Percentiles rank a stretch among this genome's conserved stretches.
Evolutionary conservation across 345 rosid species (phyloP).

Genomic region (Clausena lansium): DNA sequence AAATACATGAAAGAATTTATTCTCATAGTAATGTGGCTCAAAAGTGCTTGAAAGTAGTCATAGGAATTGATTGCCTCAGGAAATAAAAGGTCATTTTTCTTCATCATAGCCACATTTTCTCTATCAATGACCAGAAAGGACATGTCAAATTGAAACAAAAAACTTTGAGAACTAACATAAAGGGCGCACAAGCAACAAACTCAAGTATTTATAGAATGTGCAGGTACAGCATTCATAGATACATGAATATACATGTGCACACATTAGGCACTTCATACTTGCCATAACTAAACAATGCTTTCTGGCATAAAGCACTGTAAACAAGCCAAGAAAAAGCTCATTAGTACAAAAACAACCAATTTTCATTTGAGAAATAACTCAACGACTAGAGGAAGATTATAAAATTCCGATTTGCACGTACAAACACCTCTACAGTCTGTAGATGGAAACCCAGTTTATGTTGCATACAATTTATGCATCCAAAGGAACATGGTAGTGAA

Average conservation of each 20-base stretch:
- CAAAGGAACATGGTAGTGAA: background rate
- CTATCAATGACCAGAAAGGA: background rate
- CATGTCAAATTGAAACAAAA: background rate
- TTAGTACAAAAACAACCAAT: background rate
- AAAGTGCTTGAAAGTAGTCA: constrained; percentile 31
- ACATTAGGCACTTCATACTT: background rate
- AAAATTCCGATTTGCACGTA: background rate
- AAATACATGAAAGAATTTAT: background rate
- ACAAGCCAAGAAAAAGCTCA: background rate
- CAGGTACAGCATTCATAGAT: background rate
- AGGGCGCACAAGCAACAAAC: background rate
- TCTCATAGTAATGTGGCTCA: constrained; percentile 15
- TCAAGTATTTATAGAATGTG: background rate
- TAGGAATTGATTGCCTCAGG: constrained; percentile 17
- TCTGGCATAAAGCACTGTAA: background rate
- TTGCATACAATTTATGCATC: background rate
- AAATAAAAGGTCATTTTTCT: constrained; percentile 26
- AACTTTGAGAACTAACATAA: background rate
- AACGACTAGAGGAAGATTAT: background rate
- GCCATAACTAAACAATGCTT: background rate
- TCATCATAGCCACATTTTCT: constrained; percentile 24
- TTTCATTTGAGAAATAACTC: background rate
- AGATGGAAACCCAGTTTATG: background rate
- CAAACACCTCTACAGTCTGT: background rate
- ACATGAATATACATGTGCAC: background rate